Percentiles rank a stretch among this genome's conserved stretches.
These are phyloP conservation scores for Dichotomopilus funicola DNA, from an alignment of 2,329 filamentous ascomycete genomes.

Conservation along the genomic window DNA sequence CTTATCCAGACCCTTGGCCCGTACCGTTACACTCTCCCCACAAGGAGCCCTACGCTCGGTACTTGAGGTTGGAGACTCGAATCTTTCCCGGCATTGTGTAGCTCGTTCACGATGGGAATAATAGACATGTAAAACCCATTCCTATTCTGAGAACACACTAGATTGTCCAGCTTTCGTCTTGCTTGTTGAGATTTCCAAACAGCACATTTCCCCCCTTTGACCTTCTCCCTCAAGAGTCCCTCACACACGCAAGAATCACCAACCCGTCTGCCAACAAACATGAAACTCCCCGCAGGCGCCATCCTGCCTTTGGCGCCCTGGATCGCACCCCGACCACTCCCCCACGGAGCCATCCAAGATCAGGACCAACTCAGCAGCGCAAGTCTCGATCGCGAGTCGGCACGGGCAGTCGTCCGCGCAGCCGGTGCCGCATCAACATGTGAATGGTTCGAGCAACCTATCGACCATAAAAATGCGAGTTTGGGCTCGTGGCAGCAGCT, in stretches of 20 bases:
- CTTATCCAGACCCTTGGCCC: conserved; percentile 16
- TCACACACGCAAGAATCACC: neutral
- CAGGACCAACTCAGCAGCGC: no score
- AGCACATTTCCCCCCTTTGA: neutral
- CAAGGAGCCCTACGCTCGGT: conserved; percentile 14
- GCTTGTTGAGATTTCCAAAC: neutral
- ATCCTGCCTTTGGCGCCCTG: conserved; percentile 17
- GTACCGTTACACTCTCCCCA: conserved; percentile 9
- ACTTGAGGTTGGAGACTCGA: conserved; percentile 6
- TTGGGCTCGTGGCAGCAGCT: conserved; percentile 20
- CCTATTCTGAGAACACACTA: neutral
- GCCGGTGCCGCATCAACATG: conserved; percentile 11
- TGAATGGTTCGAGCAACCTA: conserved; percentile 20
- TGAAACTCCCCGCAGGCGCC: conserved; percentile 15
- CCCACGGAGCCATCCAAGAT: neutral
- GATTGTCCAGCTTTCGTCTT: neutral
- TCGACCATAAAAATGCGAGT: conserved; percentile 20
- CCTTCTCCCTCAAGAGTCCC: neutral
- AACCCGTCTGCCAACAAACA: neutral
- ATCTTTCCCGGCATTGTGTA: neutral
- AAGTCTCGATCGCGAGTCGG: neutral
- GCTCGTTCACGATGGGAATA: neutral
- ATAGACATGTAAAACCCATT: neutral
- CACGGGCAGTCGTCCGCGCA: conserved; percentile 4
- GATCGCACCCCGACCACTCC: conserved; percentile 11